A percentile compares a stretch with the other conserved stretches of the same genome.
Evolutionary conservation across 2,329 filamentous ascomycete species (phyloP).

Genomic region (Calonectria montana): DNA sequence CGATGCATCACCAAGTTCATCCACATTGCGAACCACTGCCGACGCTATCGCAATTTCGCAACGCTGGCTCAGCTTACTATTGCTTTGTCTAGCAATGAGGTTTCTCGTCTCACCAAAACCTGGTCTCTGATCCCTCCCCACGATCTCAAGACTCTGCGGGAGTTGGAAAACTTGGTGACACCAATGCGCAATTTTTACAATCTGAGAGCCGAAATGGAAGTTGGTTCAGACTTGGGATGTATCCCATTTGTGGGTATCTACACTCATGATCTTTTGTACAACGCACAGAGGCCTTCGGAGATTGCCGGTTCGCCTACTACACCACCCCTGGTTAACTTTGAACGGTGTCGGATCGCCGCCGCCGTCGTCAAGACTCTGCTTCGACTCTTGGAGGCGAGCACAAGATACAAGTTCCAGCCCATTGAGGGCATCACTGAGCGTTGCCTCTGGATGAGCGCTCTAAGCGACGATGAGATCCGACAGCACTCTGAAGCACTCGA

Average conservation of each 20-base stretch:
- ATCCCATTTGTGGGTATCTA: slow-evolving; percentile 89
- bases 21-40: slow-evolving; percentile 82
- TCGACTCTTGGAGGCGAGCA: slow-evolving; percentile 82
- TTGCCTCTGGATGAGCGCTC: slow-evolving; percentile 86
- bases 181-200: slow-evolving; percentile 83
- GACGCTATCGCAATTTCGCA: slow-evolving; percentile 83
- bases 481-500: slow-evolving; percentile 63
- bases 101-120: slow-evolving; percentile 74
- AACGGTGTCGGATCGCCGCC: slow-evolving; percentile 81
- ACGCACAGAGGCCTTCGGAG: slow-evolving; percentile 81
- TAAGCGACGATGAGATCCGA: slow-evolving; percentile 80
- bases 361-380: slow-evolving; percentile 83
- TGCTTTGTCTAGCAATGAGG: slow-evolving; percentile 79
- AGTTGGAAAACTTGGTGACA: slow-evolving; percentile 79
- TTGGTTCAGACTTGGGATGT: slow-evolving; percentile 74
- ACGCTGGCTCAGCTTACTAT: slow-evolving; percentile 86
- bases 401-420: slow-evolving; percentile 78
- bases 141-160: slow-evolving; percentile 74
- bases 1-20: slow-evolving; percentile 84
- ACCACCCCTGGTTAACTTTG: slow-evolving; percentile 83
- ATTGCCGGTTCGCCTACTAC: slow-evolving; percentile 75
- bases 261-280: slow-evolving; percentile 86
- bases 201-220: slow-evolving; percentile 83
- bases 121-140: slow-evolving; percentile 76
- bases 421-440: slow-evolving; percentile 82